These are phyloP conservation scores for Allium fistulosum DNA, from an alignment of 106 monocot genomes.

Conservation along the genomic window DNA sequence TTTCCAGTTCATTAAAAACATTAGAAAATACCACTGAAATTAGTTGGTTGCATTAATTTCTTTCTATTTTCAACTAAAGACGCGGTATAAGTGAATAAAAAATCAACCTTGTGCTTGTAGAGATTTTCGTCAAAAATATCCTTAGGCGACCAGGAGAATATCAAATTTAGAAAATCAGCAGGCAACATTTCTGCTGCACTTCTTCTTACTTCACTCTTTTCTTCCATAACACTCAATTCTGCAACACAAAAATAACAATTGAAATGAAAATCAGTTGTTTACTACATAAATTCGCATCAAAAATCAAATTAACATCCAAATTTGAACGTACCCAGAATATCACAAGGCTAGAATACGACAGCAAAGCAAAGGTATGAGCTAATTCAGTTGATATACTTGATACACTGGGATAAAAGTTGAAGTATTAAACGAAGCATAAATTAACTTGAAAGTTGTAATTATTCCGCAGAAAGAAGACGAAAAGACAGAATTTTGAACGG, in stretches of 20 bases:
- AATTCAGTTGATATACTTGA: too few relatives aligned
- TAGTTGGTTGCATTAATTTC: neutral
- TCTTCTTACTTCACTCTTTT: neutral
- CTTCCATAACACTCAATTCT: neutral
- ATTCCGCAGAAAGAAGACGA: too few relatives aligned
- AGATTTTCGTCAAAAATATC: slow-evolving; percentile 5
- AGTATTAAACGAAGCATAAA: too few relatives aligned
- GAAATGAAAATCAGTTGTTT: too few relatives aligned
- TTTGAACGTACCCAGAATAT: too few relatives aligned
- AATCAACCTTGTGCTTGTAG: neutral
- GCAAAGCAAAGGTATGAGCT: too few relatives aligned
- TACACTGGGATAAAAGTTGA: too few relatives aligned
- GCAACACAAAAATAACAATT: neutral
- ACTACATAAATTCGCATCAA: too few relatives aligned
- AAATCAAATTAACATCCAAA: too few relatives aligned
- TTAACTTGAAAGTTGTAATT: too few relatives aligned
- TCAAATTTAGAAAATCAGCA: neutral
- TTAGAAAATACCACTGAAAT: neutral
- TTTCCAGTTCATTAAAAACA: neutral
- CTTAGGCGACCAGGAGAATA: neutral
- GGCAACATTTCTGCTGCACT: neutral
- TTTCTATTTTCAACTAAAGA: neutral
- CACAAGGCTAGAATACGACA: too few relatives aligned
- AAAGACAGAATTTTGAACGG: too few relatives aligned
- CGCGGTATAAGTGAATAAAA: neutral